These are phyloP conservation scores for Stellera chamaejasme DNA, from an alignment of 345 rosid genomes.

Conservation along the genomic window DNA sequence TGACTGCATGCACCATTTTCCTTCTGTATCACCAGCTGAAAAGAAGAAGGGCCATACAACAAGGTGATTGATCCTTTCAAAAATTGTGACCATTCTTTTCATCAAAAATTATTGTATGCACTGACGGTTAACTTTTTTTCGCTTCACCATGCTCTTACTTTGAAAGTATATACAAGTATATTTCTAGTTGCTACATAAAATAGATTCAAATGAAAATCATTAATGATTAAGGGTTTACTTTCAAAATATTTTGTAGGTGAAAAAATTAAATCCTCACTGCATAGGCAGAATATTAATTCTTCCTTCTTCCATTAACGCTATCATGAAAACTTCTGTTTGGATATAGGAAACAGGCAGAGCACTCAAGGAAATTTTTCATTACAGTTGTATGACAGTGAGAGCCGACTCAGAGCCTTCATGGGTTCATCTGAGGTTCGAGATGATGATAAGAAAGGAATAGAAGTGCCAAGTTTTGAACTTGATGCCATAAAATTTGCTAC, in stretches of 20 bases:
- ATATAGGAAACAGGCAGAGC: background rate
- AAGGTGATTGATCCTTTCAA: slow-evolving; percentile 3
- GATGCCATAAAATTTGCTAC: slow-evolving; percentile 38
- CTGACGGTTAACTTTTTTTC: too few relatives aligned
- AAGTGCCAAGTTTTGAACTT: slow-evolving; percentile 31
- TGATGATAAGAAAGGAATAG: slow-evolving; percentile 33
- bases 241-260: too few relatives aligned
- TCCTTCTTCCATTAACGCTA: too few relatives aligned
- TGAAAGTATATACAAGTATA: too few relatives aligned
- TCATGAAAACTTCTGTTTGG: background rate
- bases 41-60: background rate
- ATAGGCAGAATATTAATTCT: too few relatives aligned
- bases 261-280: too few relatives aligned
- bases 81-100: background rate
- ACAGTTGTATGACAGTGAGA: slow-evolving; percentile 22
- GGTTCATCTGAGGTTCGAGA: slow-evolving; percentile 16
- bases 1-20: slow-evolving; percentile 2
- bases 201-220: too few relatives aligned
- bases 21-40: background rate
- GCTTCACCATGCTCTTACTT: too few relatives aligned
- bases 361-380: slow-evolving; percentile 6
- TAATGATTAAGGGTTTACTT: too few relatives aligned
- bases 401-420: slow-evolving; percentile 23
- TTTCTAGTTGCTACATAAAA: too few relatives aligned
- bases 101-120: background rate